phyloP scores from a whole-genome alignment of 2,329 filamentous ascomycete species.

The Corniculantispora saksenae region DNA sequence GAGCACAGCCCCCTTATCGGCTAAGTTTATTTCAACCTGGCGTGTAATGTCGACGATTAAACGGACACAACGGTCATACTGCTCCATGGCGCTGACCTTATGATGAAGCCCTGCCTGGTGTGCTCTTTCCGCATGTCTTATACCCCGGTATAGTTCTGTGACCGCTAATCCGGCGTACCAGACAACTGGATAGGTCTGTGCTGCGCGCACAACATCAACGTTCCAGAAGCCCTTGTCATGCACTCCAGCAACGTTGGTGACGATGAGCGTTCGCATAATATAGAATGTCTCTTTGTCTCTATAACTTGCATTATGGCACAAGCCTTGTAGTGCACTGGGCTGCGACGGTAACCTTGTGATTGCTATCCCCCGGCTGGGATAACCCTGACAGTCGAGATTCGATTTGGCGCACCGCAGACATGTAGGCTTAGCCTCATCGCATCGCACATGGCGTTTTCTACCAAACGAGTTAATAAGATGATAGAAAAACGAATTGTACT shows the following conservation, averaged over 20 bases:
- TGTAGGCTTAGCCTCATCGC: not conserved
- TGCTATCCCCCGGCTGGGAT: no score
- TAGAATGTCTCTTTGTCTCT: not conserved
- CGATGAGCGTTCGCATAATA: not conserved
- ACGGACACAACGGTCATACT: not conserved
- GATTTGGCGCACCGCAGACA: not conserved
- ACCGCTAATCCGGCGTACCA: not conserved
- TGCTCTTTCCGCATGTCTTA: not conserved
- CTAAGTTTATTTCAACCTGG: not conserved
- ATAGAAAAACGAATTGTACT: no score
- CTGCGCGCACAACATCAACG: not conserved
- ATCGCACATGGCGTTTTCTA: not conserved
- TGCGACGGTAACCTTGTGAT: not conserved
- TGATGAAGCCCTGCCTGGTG: not conserved
- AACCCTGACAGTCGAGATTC: not conserved
- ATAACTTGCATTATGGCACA: not conserved
- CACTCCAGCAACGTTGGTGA: not conserved
- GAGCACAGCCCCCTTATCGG: not conserved
- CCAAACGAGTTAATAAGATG: not conserved
- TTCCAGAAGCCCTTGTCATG: not conserved
- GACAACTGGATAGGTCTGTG: not conserved
- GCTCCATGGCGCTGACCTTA: not conserved
- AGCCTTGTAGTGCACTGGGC: not conserved
- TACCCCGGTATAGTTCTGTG: not conserved
- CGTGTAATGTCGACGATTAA: not conserved